Percentiles rank a stretch among this genome's conserved stretches.
phyloP scores from a whole-genome alignment of 768 basidiomycete genomes.

The Panaeolus cyanescens region DNA sequence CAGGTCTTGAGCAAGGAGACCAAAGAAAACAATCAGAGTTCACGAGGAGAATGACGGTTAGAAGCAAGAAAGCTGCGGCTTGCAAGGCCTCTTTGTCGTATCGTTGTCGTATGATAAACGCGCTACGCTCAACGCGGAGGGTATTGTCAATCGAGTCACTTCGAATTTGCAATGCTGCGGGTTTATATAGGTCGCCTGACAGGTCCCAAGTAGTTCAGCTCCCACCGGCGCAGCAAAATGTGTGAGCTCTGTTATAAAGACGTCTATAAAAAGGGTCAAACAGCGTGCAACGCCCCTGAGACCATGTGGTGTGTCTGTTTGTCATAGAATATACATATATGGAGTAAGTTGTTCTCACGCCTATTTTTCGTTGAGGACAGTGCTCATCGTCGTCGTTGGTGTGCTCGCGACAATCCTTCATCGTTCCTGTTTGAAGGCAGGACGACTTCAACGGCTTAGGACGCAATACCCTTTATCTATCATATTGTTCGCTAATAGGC shows the following conservation, averaged over 20 bases:
- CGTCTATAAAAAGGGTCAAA: neutral
- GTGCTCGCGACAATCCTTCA: neutral
- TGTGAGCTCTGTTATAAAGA: neutral
- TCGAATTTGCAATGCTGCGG: slow-evolving; percentile 6
- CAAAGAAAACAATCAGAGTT: no score
- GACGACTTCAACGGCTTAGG: neutral
- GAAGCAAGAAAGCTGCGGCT: no score
- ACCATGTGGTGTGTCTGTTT: neutral
- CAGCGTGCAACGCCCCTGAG: neutral
- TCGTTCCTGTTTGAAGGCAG: no score
- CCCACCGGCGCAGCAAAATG: neutral
- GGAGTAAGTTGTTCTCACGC: neutral
- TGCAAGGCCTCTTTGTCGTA: no score
- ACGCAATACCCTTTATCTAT: neutral
- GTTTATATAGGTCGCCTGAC: slow-evolving; percentile 4
- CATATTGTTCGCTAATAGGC: neutral
- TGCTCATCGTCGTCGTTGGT: no score
- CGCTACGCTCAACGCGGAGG: no score
- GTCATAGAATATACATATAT: neutral
- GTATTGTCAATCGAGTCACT: no score
- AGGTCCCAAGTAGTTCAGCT: no score
- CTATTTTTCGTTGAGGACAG: no score
- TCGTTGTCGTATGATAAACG: no score
- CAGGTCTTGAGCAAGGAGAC: no score
- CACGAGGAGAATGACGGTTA: neutral